Conservation (phyloP, 495 filamentous ascomycete species). For the Neurospora sp. region DNA sequence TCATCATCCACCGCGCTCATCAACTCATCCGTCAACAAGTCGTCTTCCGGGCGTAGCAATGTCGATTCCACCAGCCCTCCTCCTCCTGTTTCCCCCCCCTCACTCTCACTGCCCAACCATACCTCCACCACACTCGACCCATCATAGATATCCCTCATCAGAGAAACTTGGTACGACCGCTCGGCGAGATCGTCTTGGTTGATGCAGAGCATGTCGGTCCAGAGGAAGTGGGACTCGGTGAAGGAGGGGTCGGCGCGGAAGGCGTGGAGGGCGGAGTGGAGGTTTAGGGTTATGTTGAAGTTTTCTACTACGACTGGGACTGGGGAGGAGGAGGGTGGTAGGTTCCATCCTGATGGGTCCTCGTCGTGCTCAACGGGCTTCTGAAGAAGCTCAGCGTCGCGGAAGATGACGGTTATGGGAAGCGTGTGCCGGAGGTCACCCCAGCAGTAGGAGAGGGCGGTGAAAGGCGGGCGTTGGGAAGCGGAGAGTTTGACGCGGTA, state of each 20-base stretch:
- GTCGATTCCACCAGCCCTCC: neutral
- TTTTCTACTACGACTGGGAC: neutral
- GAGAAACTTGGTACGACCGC: constrained; percentile 3
- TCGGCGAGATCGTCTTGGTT: constrained; percentile 9
- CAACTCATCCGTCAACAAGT: neutral
- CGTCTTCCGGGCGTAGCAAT: neutral
- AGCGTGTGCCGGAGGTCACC: neutral
- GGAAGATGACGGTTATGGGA: neutral
- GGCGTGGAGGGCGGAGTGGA: constrained; percentile 1
- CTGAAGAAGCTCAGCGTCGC: neutral
- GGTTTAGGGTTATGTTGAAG: neutral
- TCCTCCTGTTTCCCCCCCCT: neutral
- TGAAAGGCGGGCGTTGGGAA: neutral
- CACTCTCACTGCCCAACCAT: constrained; percentile 7
- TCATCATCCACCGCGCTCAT: neutral
- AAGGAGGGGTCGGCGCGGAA: constrained; percentile 1
- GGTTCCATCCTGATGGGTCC: neutral
- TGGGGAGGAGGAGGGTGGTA: neutral
- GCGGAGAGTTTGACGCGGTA: neutral
- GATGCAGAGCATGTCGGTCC: constrained; percentile 14
- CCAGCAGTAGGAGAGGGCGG: neutral
- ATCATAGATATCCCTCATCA: constrained; percentile 10
- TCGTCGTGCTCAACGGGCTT: neutral
- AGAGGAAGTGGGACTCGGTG: no score
- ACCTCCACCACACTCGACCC: constrained; percentile 5